These are phyloP conservation scores for Neurospora africana DNA, from an alignment of 495 filamentous ascomycete species.

Conservation along the genomic window DNA sequence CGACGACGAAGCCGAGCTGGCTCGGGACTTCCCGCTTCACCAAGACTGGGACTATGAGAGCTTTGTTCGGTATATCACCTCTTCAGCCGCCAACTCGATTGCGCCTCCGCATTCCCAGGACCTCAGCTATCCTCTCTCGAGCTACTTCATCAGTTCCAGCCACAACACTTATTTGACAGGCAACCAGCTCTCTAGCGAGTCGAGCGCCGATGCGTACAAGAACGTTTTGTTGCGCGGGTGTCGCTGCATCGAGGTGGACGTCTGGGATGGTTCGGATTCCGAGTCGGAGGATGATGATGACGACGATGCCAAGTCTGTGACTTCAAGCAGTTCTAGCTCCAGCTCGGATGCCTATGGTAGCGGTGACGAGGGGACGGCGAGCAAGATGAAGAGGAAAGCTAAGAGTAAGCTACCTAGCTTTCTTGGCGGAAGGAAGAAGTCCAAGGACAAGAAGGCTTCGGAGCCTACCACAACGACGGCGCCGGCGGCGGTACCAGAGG, in stretches of 20 bases:
- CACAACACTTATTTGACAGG: conserved; percentile 94
- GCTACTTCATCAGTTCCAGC: conserved; percentile 85
- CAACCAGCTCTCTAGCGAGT: conserved; percentile 79
- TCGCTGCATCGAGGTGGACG: conserved; percentile 89
- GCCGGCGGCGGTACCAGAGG: background rate
- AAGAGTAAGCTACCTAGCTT: conserved; percentile 29
- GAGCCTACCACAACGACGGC: background rate
- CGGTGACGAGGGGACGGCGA: conserved; percentile 9
- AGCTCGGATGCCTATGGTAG: conserved; percentile 12
- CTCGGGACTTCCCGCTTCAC: conserved; percentile 9
- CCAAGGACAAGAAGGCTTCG: background rate
- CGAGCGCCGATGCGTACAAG: conserved; percentile 72
- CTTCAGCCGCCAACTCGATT: conserved; percentile 37
- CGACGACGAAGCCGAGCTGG: conserved; percentile 19
- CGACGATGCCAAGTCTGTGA: conserved; percentile 2
- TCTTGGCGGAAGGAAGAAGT: conserved; percentile 20
- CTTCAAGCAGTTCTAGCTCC: conserved; percentile 12
- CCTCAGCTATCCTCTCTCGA: conserved; percentile 57
- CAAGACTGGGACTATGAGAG: conserved; percentile 33
- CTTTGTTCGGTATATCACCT: conserved; percentile 54
- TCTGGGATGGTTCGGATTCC: conserved; percentile 73
- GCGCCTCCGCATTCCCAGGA: conserved; percentile 35
- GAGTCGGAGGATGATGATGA: conserved; percentile 29
- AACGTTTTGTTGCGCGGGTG: conserved; percentile 77
- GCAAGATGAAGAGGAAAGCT: conserved; percentile 22